phyloP scores from a whole-genome alignment of 257 asterid species.

The Solanum gandarillasii region DNA sequence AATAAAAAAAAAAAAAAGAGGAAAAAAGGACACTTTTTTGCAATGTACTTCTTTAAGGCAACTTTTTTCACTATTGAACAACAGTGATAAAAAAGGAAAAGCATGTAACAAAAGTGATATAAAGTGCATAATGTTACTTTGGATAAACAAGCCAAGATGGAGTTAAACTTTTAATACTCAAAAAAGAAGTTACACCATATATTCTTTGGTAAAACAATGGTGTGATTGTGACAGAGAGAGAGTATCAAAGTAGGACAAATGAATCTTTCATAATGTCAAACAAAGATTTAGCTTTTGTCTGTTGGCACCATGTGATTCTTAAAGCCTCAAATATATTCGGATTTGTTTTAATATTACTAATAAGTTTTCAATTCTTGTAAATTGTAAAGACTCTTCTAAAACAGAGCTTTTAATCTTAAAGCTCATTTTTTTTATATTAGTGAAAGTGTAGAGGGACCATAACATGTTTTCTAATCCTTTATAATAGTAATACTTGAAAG shows the following conservation, averaged over 20 bases:
- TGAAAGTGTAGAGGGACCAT: constrained; percentile 21
- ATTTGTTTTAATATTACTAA: neutral
- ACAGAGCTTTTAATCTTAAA: neutral
- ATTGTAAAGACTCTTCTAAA: constrained; percentile 11
- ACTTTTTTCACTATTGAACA: neutral
- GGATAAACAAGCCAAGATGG: neutral
- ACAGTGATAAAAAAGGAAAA: neutral
- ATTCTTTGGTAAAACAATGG: neutral
- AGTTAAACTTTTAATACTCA: neutral
- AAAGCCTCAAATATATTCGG: constrained; percentile 10
- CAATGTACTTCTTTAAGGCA: neutral
- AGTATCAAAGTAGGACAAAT: constrained; percentile 11
- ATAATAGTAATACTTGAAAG: neutral
- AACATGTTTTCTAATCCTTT: neutral
- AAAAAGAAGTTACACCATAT: neutral
- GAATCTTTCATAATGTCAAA: constrained; percentile 16
- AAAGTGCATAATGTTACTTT: neutral
- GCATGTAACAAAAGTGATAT: neutral
- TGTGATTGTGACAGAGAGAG: neutral
- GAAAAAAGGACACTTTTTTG: neutral
- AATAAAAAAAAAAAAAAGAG: neutral
- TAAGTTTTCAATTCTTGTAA: constrained; percentile 15
- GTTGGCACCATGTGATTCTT: constrained; percentile 21
- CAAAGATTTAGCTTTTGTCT: constrained; percentile 11
- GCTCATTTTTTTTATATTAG: constrained; percentile 15